These are phyloP conservation scores for Vitis labrusca DNA, from an alignment of 164 flowering plant genomes.

Conservation along the genomic window DNA sequence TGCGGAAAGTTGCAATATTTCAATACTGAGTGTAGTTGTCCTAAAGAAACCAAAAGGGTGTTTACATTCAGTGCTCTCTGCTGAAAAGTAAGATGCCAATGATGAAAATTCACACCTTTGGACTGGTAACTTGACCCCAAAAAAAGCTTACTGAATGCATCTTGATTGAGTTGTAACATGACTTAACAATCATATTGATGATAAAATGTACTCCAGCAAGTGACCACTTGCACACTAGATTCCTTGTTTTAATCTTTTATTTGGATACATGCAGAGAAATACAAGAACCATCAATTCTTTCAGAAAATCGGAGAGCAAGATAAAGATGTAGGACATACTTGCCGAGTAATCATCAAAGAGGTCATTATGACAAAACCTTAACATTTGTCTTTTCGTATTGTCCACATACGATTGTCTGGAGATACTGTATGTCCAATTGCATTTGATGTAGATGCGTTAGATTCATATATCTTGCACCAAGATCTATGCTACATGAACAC, in stretches of 20 bases:
- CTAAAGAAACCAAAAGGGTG: background rate
- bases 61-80: slow-evolving; percentile 1
- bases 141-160: background rate
- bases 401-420: slow-evolving; percentile 18
- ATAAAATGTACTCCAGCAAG: slow-evolving; percentile 10
- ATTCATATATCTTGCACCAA: too few relatives aligned
- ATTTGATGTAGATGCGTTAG: too few relatives aligned
- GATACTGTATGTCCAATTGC: slow-evolving; percentile 11
- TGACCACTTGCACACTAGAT: slow-evolving; percentile 18
- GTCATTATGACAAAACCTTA: slow-evolving; percentile 41
- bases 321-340: slow-evolving; percentile 33
- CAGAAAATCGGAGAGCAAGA: slow-evolving; percentile 12
- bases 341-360: slow-evolving; percentile 16
- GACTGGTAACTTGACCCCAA: background rate
- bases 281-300: slow-evolving; percentile 16
- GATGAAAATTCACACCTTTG: background rate
- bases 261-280: slow-evolving; percentile 19
- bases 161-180: background rate
- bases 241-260: slow-evolving; percentile 22
- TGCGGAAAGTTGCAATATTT: background rate
- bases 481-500: too few relatives aligned
- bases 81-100: slow-evolving; percentile 4
- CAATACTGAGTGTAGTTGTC: background rate
- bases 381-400: slow-evolving; percentile 41
- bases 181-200: background rate